phyloP scores from a whole-genome alignment of 768 basidiomycete species.

The Trametes villosa region DNA sequence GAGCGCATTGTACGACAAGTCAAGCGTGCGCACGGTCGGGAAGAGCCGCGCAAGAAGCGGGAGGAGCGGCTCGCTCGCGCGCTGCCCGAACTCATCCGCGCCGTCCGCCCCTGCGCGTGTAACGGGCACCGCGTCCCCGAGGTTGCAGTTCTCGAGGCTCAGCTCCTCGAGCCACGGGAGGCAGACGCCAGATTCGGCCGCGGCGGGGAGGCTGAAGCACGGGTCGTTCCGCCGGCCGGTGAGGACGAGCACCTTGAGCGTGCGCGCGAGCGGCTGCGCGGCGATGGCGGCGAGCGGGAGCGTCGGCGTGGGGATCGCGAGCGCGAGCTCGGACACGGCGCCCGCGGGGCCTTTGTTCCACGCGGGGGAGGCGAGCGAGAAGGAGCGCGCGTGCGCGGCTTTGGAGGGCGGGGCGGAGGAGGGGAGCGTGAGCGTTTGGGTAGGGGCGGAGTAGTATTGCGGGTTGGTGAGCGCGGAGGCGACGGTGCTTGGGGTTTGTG shows the following conservation, averaged over 20 bases:
- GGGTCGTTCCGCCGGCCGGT: slow-evolving; percentile 69
- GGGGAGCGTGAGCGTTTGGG: slow-evolving; percentile 68
- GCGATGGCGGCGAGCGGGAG: slow-evolving; percentile 69
- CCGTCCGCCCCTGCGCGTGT: slow-evolving; percentile 34
- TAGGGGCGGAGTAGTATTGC: slow-evolving; percentile 61
- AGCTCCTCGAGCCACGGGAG: slow-evolving; percentile 78
- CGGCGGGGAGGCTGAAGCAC: slow-evolving; percentile 57
- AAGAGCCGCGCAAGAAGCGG: slow-evolving; percentile 66
- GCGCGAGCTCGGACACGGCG: slow-evolving; percentile 34
- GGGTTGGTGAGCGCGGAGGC: slow-evolving; percentile 51
- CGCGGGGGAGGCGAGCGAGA: slow-evolving; percentile 52
- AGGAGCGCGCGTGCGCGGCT: slow-evolving; percentile 58
- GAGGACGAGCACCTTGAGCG: slow-evolving; percentile 61
- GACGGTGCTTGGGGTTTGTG: slow-evolving; percentile 28
- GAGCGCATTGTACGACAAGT: slow-evolving; percentile 76
- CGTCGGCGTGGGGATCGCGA: slow-evolving; percentile 64
- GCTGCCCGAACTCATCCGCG: slow-evolving; percentile 41
- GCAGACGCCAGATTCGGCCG: slow-evolving; percentile 37
- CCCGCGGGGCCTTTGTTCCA: slow-evolving; percentile 5
- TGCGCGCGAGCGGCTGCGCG: slow-evolving; percentile 60
- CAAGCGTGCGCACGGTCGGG: slow-evolving; percentile 68
- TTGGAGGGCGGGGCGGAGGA: slow-evolving; percentile 59
- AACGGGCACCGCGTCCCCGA: slow-evolving; percentile 62
- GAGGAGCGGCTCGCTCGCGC: slow-evolving; percentile 58
- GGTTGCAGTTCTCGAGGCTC: slow-evolving; percentile 70